phyloP scores from a whole-genome alignment of 768 basidiomycete genomes.

The Royoungia palumana region DNA sequence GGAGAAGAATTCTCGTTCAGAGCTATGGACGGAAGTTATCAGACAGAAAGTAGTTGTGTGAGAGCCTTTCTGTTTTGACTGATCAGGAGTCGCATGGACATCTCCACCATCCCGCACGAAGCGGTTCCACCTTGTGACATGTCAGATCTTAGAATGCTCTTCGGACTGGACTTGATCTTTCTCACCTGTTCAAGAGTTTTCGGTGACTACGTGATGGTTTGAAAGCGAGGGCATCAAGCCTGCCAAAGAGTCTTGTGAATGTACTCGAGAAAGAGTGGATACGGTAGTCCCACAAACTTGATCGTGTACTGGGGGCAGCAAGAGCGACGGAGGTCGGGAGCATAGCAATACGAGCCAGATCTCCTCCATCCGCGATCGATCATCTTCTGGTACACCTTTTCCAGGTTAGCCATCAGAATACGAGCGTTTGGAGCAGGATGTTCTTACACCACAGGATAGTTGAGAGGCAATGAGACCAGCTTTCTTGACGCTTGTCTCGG shows the following conservation, averaged over 20 bases:
- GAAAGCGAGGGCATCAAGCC: conserved; percentile 65
- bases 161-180: neutral
- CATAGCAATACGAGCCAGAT: conserved; percentile 82
- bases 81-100: conserved; percentile 18
- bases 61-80: conserved; percentile 8
- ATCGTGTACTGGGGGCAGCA: conserved; percentile 98
- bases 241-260: conserved; percentile 30
- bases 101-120: conserved; percentile 50
- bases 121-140: conserved; percentile 61
- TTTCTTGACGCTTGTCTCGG: conserved; percentile 42
- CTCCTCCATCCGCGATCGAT: conserved; percentile 84
- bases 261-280: conserved; percentile 4
- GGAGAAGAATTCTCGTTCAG: conserved; percentile 43
- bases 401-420: neutral
- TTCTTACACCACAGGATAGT: conserved; percentile 51
- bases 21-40: conserved; percentile 48
- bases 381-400: conserved; percentile 75
- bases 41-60: conserved; percentile 37
- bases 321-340: conserved; percentile 73
- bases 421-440: neutral
- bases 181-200: conserved; percentile 67
- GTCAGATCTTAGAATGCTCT: neutral
- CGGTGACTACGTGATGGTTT: conserved; percentile 71
- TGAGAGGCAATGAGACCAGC: conserved; percentile 49
- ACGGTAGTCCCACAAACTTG: conserved; percentile 46